phyloP scores from a whole-genome alignment of 2,329 filamentous ascomycete species.

The Paraphaeosphaeria minitans region DNA sequence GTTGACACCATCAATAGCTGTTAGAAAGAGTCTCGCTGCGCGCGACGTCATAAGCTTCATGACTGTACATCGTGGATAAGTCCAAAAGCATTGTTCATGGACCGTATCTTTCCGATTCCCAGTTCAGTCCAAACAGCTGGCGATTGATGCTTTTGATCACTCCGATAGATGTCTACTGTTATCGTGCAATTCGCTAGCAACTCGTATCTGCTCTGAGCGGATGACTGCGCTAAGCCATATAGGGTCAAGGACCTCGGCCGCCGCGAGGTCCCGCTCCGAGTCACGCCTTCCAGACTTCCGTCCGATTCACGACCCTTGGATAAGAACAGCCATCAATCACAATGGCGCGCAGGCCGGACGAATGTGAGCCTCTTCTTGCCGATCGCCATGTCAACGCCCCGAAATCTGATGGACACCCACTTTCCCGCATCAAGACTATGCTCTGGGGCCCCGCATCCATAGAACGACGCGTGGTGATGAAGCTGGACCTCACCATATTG shows the following conservation, averaged over 20 bases:
- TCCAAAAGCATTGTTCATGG: not conserved
- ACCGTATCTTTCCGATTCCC: not conserved
- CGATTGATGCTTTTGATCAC: not conserved
- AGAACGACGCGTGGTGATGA: not conserved
- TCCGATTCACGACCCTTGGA: not conserved
- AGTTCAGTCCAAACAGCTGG: not conserved
- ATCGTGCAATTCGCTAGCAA: not conserved
- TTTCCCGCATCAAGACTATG: not conserved
- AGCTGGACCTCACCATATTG: conserved; percentile 1
- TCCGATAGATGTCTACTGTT: too few species aligned
- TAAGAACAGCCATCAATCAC: not conserved
- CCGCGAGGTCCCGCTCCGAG: not conserved
- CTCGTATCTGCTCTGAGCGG: not conserved
- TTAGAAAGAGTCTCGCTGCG: not conserved
- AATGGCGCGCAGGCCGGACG: not conserved
- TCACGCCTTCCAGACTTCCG: not conserved
- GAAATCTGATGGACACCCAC: not conserved
- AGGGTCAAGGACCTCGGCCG: not conserved
- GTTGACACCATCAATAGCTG: not conserved
- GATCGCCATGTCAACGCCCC: not conserved
- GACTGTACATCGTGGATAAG: not conserved
- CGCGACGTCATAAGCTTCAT: not conserved
- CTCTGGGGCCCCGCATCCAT: conserved; percentile 1
- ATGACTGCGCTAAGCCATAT: not conserved
- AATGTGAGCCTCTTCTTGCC: not conserved